phyloP scores from a whole-genome alignment of 2,329 filamentous ascomycete genomes.

The Aspergillus hortae region DNA sequence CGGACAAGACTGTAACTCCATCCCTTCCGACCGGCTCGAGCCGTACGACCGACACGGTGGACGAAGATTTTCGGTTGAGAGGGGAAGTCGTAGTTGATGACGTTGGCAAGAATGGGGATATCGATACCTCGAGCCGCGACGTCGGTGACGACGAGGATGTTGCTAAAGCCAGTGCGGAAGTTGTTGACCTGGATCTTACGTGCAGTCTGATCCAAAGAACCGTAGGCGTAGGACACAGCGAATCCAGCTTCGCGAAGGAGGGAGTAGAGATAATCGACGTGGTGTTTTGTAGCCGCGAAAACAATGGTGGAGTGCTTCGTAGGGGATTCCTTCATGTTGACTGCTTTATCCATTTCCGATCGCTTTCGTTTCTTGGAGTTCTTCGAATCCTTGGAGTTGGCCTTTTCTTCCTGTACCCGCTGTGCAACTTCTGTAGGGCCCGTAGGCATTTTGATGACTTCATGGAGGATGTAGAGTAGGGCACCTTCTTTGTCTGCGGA shows the following conservation, averaged over 20 bases:
- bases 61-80: slow-evolving; percentile 96
- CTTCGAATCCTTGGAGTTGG: slow-evolving; percentile 39
- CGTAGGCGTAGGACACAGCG: slow-evolving; percentile 89
- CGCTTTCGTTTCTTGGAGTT: slow-evolving; percentile 46
- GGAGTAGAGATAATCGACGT: slow-evolving; percentile 86
- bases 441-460: slow-evolving; percentile 87
- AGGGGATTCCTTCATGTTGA: slow-evolving; percentile 63
- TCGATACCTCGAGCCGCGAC: slow-evolving; percentile 96
- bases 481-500: slow-evolving; percentile 91
- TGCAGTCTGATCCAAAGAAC: slow-evolving; percentile 88
- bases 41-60: slow-evolving; percentile 92
- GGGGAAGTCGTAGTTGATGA: slow-evolving; percentile 98
- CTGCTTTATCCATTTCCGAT: slow-evolving; percentile 46
- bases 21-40: slow-evolving; percentile 83
- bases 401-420: slow-evolving; percentile 44
- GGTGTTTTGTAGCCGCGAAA: slow-evolving; percentile 93
- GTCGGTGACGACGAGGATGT: slow-evolving; percentile 93
- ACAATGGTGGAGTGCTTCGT: slow-evolving; percentile 91
- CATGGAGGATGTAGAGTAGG: slow-evolving; percentile 79
- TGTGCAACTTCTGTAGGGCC: slow-evolving; percentile 55
- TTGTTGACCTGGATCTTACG: slow-evolving; percentile 88
- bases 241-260: slow-evolving; percentile 81
- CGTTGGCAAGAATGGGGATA: slow-evolving; percentile 91
- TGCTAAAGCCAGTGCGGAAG: slow-evolving; percentile 78
- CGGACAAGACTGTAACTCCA: slow-evolving; percentile 94